Conservation (phyloP, 345 rosid genomes). For the Eucalyptus regnans region DNA sequence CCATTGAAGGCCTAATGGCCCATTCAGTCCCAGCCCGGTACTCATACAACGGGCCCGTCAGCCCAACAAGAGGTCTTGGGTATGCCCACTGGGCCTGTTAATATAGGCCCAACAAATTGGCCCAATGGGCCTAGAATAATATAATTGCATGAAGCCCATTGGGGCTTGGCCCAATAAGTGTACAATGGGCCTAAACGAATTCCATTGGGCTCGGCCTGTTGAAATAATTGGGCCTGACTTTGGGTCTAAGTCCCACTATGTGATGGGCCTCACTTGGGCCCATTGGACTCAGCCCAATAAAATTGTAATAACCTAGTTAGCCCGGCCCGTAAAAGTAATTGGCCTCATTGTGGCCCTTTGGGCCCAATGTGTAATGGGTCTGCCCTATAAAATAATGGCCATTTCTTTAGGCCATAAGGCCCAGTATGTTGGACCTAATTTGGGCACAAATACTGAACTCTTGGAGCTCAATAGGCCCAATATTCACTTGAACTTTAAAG, state of each 20-base stretch:
- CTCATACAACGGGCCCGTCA: neutral
- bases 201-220: neutral
- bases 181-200: neutral
- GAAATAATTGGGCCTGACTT: too few species aligned
- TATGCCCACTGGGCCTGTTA: neutral
- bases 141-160: neutral
- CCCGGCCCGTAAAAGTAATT: neutral
- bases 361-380: neutral
- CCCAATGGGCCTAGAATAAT: neutral
- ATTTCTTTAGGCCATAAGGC: neutral
- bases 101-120: neutral
- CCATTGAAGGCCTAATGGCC: too few species aligned
- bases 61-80: neutral
- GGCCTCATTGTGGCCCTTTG: accelerated
- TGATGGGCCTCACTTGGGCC: neutral
- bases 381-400: neutral
- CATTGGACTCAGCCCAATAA: neutral
- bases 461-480: neutral
- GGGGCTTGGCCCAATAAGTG: neutral
- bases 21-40: neutral
- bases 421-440: neutral
- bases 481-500: neutral
- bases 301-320: neutral
- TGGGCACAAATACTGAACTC: neutral
- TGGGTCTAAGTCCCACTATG: neutral